Evolutionary conservation across 139 green algal genomes (phyloP).

Genomic region (Micractinium conductrix): DNA sequence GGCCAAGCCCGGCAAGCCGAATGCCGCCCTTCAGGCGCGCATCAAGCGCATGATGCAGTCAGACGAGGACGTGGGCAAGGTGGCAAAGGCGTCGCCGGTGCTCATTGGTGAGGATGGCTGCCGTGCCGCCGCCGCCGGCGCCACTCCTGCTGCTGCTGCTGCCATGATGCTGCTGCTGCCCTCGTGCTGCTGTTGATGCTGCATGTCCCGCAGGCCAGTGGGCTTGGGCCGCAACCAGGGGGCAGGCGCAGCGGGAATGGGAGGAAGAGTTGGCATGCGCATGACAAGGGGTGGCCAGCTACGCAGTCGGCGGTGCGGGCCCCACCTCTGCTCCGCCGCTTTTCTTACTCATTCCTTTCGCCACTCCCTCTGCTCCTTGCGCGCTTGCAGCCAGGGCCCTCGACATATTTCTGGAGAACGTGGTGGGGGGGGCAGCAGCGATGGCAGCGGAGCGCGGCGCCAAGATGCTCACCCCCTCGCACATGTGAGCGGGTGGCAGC

Average conservation of each 20-base stretch:
- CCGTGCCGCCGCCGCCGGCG: too few relatives aligned
- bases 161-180: too few relatives aligned
- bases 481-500: slow-evolving; percentile 78
- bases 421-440: slow-evolving; percentile 67
- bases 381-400: slow-evolving; percentile 73
- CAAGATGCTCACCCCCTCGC: slow-evolving; percentile 76
- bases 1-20: slow-evolving; percentile 16
- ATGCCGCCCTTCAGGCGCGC: slow-evolving; percentile 21
- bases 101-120: slow-evolving; percentile 76
- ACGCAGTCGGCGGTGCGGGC: too few relatives aligned
- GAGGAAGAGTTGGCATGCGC: too few relatives aligned
- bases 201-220: too few relatives aligned
- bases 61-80: slow-evolving; percentile 97
- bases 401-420: slow-evolving; percentile 86
- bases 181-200: too few relatives aligned
- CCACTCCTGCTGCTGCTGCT: too few relatives aligned
- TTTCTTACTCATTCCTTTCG: too few relatives aligned
- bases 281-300: too few relatives aligned
- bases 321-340: too few relatives aligned
- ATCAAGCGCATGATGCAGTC: slow-evolving; percentile 97
- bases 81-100: slow-evolving; percentile 86
- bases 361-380: neutral
- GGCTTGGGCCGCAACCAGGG: too few relatives aligned
- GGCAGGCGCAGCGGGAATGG: too few relatives aligned
- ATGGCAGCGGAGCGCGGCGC: slow-evolving; percentile 70